Percentiles rank a stretch among this genome's conserved stretches.
Evolutionary conservation across 768 basidiomycete genomes (phyloP).

Genomic region (Serendipita sp.): DNA sequence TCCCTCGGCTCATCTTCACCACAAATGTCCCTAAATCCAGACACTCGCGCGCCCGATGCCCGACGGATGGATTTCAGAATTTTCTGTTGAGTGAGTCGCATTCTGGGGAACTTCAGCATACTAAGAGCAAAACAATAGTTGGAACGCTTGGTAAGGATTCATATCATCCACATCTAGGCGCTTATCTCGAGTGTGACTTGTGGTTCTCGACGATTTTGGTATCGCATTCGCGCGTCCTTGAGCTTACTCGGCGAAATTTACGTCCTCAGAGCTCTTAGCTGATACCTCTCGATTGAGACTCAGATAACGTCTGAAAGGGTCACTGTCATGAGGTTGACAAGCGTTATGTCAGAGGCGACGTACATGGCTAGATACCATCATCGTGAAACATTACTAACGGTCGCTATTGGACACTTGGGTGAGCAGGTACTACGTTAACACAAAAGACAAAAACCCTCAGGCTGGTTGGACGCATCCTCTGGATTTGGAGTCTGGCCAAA

Average conservation of each 20-base stretch:
- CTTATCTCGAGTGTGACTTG: neutral
- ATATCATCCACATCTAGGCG: neutral
- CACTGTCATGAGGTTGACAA: too few relatives aligned
- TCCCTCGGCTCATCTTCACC: too few relatives aligned
- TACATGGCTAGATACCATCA: neutral
- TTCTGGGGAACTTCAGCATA: neutral
- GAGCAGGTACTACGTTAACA: slow-evolving; percentile 1
- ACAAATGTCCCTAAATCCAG: neutral
- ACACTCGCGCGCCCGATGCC: neutral
- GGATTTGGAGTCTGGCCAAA: too few relatives aligned
- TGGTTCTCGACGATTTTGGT: neutral
- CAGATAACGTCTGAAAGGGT: neutral
- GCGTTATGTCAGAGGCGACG: neutral
- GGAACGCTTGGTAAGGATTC: neutral
- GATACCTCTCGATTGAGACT: neutral
- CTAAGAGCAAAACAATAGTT: neutral
- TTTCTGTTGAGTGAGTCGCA: neutral
- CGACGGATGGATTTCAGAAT: neutral
- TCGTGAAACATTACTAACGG: neutral
- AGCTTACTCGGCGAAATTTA: neutral
- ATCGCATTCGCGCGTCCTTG: neutral
- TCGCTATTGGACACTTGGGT: neutral
- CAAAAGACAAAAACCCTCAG: neutral
- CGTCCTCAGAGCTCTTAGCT: neutral
- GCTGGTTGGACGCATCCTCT: neutral